A percentile compares a stretch with the other conserved stretches of the same genome.
These are phyloP conservation scores for Exsudoporus floridanus DNA, from an alignment of 1,284 basidiomycete species.

Conservation along the genomic window DNA sequence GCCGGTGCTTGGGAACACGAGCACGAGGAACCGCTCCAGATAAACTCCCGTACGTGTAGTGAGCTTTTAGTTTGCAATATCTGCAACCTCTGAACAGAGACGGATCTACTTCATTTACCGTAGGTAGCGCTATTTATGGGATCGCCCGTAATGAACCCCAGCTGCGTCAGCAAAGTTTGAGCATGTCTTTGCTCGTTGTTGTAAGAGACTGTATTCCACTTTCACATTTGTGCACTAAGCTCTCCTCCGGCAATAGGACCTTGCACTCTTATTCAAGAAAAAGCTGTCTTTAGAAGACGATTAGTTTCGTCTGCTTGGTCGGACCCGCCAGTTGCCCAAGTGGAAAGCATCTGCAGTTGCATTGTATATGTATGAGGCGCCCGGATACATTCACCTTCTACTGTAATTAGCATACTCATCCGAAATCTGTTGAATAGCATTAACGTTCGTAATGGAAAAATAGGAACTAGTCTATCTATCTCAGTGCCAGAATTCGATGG, in stretches of 20 bases:
- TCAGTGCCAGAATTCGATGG: slow-evolving; percentile 56
- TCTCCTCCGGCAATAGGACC: slow-evolving; percentile 21
- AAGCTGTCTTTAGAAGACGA: not conserved
- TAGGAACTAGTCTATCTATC: slow-evolving; percentile 16
- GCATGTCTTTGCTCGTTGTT: slow-evolving; percentile 22
- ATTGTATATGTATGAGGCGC: not conserved
- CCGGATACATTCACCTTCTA: not conserved
- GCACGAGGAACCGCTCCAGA: not conserved
- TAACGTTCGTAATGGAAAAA: not conserved
- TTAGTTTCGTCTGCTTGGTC: not conserved
- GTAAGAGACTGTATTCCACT: slow-evolving; percentile 17
- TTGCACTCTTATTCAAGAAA: slow-evolving; percentile 20
- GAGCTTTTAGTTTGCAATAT: not conserved
- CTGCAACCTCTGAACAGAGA: not conserved
- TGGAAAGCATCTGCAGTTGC: not conserved
- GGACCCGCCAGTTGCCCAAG: not conserved
- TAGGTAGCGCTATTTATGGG: slow-evolving; percentile 14
- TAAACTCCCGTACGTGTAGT: slow-evolving; percentile 1
- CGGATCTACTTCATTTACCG: not conserved
- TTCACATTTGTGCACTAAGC: slow-evolving; percentile 1
- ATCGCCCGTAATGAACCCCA: not conserved
- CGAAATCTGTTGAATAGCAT: not conserved
- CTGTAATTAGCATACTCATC: slow-evolving; percentile 9
- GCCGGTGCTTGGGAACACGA: not conserved
- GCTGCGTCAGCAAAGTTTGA: slow-evolving; percentile 17